These are phyloP conservation scores for Raphanus sativus DNA, from an alignment of 345 rosid species.

Conservation along the genomic window DNA sequence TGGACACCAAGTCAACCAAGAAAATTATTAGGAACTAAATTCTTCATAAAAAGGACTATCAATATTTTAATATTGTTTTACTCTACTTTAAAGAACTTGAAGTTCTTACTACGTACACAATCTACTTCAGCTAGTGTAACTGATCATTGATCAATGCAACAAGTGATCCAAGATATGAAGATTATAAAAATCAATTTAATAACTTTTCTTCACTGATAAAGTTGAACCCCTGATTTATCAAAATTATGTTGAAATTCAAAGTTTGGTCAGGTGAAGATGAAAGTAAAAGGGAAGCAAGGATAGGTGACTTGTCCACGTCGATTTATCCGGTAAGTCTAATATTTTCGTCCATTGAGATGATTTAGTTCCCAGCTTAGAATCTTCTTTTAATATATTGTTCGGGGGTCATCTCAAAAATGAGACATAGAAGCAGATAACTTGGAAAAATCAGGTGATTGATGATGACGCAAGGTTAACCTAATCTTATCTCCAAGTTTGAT, in stretches of 20 bases:
- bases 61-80: not conserved
- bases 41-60: not conserved
- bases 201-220: not conserved
- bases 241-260: constrained; percentile 6
- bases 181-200: not conserved
- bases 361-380: not conserved
- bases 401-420: constrained; percentile 25
- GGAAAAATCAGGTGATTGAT: constrained; percentile 24
- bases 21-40: not conserved
- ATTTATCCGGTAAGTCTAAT: constrained; percentile 7
- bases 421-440: constrained; percentile 27
- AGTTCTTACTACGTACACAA: not conserved
- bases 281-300: constrained; percentile 40
- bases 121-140: constrained; percentile 2
- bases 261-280: constrained; percentile 37
- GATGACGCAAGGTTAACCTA: constrained; percentile 29
- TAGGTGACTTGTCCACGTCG: constrained; percentile 40
- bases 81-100: not conserved
- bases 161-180: constrained; percentile 4
- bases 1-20: not conserved
- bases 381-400: not conserved
- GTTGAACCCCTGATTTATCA: not conserved
- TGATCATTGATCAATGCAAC: not conserved
- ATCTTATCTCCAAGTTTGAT: constrained; percentile 13
- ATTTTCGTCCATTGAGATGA: constrained; percentile 5